Base-by-base conservation (phyloP, 2,329 filamentous ascomycete species). In the Sclerotinia borealis region DNA sequence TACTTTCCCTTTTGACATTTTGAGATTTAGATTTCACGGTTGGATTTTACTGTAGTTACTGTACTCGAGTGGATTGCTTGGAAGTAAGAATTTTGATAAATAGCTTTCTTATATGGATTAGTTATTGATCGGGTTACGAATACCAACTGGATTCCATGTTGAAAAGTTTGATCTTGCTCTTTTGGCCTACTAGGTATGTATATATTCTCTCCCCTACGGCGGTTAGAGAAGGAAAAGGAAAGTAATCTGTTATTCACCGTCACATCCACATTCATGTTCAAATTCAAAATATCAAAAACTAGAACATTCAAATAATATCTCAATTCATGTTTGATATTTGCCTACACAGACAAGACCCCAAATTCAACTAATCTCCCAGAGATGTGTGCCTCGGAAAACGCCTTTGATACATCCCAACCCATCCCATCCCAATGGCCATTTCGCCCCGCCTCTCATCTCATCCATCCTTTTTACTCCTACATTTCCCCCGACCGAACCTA, bases 381-480 rank as follows among this genome's bases (percentile, higher is more conserved):
- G 19, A 58, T 58, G 39, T 36, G 54, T 58, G 39, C 41, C 19
- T 56, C 19, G 22, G 45, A 22, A 34, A 31, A 56, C 52, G 52
- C 52, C 52, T 45, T 51, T 36, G 39, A 36, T 58, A 25, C 54
- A 58, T 45, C 39, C n/a, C 27, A 34, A 31, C 47, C 54, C 54
- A 22, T 43, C 27, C 52, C 39, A 56, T 19, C n/a, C 54, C 54
- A 22, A 25, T 45, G 39, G 41, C 41, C 29, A 58, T 58, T 36
- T 41, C 54, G 19, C 39, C 39, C 48, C 4, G 25, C 25, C 54
- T 58, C 27, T 58, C 54, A 45, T 51, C 39, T 45, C 9, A 19
- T 45, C 54, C 54, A 45, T 58, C 31, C 39, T 10, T 45, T 58
- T 45, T 58, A 58, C 54, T 58, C 54, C 54, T 58, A 45, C 39